These are phyloP conservation scores for Sphaerulina populicola DNA, from an alignment of 2,329 filamentous ascomycete genomes.

Conservation along the genomic window DNA sequence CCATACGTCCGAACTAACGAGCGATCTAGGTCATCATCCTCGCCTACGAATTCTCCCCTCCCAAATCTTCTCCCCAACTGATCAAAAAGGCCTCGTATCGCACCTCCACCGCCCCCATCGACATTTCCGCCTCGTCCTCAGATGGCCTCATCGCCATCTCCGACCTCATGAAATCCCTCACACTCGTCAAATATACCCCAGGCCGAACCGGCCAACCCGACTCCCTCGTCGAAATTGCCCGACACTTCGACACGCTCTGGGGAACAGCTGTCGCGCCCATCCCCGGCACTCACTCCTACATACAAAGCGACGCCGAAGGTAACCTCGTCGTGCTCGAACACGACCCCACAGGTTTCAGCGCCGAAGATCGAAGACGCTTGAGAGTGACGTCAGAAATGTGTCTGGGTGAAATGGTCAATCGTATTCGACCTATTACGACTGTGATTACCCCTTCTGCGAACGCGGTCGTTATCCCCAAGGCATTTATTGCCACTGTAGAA, in stretches of 20 bases:
- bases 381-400: conserved; percentile 72
- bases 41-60: conserved; percentile 47
- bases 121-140: conserved; percentile 56
- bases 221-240: conserved; percentile 62
- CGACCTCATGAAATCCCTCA: conserved; percentile 89
- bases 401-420: conserved; percentile 88
- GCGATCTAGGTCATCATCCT: conserved; percentile 48
- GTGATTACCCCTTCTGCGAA: conserved; percentile 53
- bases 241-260: conserved; percentile 78
- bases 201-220: conserved; percentile 48
- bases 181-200: conserved; percentile 62
- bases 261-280: conserved; percentile 67
- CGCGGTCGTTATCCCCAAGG: conserved; percentile 66
- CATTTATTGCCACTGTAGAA: conserved; percentile 86
- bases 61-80: conserved; percentile 47
- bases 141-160: conserved; percentile 71
- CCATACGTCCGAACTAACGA: conserved; percentile 26
- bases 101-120: conserved; percentile 74
- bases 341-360: conserved; percentile 63
- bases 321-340: conserved; percentile 75
- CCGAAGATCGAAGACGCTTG: conserved; percentile 62
- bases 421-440: conserved; percentile 61
- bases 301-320: conserved; percentile 78
- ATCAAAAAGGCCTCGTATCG: conserved; percentile 67
- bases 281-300: conserved; percentile 58